Evolutionary conservation across 768 basidiomycete genomes (phyloP).

Genomic region (Boletus eberwhitei): DNA sequence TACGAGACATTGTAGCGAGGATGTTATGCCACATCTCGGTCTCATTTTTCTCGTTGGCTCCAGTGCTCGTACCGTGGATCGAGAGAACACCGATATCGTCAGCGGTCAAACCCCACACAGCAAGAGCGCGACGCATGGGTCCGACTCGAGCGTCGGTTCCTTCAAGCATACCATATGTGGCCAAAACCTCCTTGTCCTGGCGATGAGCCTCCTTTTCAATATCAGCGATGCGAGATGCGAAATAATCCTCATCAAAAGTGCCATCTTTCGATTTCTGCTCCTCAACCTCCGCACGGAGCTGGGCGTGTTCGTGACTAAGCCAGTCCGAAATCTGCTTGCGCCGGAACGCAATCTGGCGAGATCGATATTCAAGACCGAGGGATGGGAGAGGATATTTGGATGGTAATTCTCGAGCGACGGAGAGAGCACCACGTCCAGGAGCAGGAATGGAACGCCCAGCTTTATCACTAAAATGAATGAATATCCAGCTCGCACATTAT

Average conservation of each 20-base stretch:
- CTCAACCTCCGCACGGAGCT: conserved; percentile 78
- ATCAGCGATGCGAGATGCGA: conserved; percentile 72
- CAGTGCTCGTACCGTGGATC: conserved; percentile 86
- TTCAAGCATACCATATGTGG: conserved; percentile 93
- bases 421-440: conserved; percentile 89
- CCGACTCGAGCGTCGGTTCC: conserved; percentile 81
- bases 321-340: conserved; percentile 93
- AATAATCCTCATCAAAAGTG: conserved; percentile 58
- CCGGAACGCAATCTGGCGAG: conserved; percentile 93
- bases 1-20: conserved; percentile 83
- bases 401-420: conserved; percentile 81
- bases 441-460: conserved; percentile 98
- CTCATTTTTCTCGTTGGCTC: conserved; percentile 96
- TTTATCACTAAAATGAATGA: conserved; percentile 68
- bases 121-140: conserved; percentile 91
- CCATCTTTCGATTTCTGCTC: conserved; percentile 53
- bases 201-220: conserved; percentile 87
- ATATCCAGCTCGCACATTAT: neutral
- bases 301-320: conserved; percentile 83
- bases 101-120: conserved; percentile 92
- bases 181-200: conserved; percentile 92
- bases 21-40: conserved; percentile 95
- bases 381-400: conserved; percentile 76
- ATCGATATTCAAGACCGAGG: conserved; percentile 83
- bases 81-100: conserved; percentile 91